A percentile compares a stretch with the other conserved stretches of the same genome.
Evolutionary conservation across 2,329 filamentous ascomycete species (phyloP).

Genomic region (Alternaria tenuissima): DNA sequence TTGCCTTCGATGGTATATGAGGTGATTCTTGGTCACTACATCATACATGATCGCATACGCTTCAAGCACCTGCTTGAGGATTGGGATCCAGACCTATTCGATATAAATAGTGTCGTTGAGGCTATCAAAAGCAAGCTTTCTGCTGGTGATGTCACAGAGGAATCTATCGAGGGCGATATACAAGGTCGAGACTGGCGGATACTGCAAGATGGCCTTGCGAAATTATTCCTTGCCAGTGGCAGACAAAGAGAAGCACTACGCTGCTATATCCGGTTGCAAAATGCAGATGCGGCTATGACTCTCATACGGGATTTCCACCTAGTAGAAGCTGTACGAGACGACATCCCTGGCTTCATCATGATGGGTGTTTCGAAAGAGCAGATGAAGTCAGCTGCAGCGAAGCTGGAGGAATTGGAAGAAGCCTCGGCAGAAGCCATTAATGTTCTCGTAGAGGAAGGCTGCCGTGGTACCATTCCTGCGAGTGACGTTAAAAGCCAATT

Average conservation of each 20-base stretch:
- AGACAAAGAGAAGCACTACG: slow-evolving; percentile 83
- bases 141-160: slow-evolving; percentile 76
- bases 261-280: slow-evolving; percentile 89
- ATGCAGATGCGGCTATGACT: slow-evolving; percentile 87
- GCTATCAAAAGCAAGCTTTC: slow-evolving; percentile 84
- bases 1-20: slow-evolving; percentile 87
- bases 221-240: slow-evolving; percentile 81
- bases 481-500: slow-evolving; percentile 81
- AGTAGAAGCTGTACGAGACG: slow-evolving; percentile 86
- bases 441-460: slow-evolving; percentile 88
- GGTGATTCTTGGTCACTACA: slow-evolving; percentile 86
- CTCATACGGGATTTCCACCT: slow-evolving; percentile 88
- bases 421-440: slow-evolving; percentile 84
- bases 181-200: slow-evolving; percentile 85
- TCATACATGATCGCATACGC: slow-evolving; percentile 75
- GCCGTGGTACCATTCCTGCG: slow-evolving; percentile 84
- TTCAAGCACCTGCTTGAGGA: slow-evolving; percentile 81
- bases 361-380: slow-evolving; percentile 81
- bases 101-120: slow-evolving; percentile 76
- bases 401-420: slow-evolving; percentile 75
- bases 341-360: slow-evolving; percentile 87
- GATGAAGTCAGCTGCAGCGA: slow-evolving; percentile 71
- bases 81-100: slow-evolving; percentile 87
- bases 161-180: slow-evolving; percentile 76
- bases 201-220: slow-evolving; percentile 85